Conservation (phyloP, 208 protist species). For the Acanthamoeba culbertsoni region DNA sequence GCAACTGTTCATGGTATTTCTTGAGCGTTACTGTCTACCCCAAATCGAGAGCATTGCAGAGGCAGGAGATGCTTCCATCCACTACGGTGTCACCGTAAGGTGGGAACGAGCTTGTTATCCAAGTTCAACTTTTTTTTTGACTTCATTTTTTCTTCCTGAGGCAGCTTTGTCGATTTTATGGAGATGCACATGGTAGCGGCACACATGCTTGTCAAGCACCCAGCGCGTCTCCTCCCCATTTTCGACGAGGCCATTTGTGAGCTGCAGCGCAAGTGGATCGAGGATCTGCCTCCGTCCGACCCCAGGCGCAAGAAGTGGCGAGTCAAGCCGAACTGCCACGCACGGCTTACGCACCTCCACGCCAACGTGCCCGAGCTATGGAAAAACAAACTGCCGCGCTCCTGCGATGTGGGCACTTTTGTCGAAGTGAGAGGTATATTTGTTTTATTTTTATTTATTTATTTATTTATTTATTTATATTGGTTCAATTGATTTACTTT, state of each 20-base stretch:
- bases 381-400: slow-evolving; percentile 68
- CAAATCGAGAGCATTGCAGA: background rate
- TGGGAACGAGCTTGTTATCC: background rate
- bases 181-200: slow-evolving; percentile 70
- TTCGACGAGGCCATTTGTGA: slow-evolving; percentile 68
- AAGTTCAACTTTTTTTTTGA: background rate
- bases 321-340: slow-evolving; percentile 59
- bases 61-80: background rate
- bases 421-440: slow-evolving; percentile 8
- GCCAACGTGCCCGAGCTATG: background rate
- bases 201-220: slow-evolving; percentile 67
- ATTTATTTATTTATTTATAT: background rate
- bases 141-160: background rate
- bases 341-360: background rate
- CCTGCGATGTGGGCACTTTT: slow-evolving; percentile 71
- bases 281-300: background rate
- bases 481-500: background rate
- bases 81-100: background rate
- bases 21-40: background rate
- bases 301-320: slow-evolving; percentile 11
- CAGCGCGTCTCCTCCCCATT: slow-evolving; percentile 67
- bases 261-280: slow-evolving; percentile 59
- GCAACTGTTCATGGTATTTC: background rate
- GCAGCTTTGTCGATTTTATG: slow-evolving; percentile 64
- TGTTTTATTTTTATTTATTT: background rate